A percentile compares a stretch with the other conserved stretches of the same genome.
phyloP scores from a whole-genome alignment of 1,284 basidiomycete genomes.

The Wolfiporia cocos region DNA sequence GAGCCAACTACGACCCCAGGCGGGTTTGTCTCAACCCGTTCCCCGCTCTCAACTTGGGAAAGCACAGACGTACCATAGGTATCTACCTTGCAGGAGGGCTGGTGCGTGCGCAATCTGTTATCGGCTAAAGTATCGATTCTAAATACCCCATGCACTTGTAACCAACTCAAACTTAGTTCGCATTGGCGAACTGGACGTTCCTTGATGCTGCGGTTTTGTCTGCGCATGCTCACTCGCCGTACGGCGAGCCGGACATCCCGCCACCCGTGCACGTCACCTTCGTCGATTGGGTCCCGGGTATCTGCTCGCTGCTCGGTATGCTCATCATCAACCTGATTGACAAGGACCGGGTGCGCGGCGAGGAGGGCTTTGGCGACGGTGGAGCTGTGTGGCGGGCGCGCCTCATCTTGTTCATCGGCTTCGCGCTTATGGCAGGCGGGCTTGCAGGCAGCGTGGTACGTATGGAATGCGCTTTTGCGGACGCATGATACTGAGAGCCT shows the following conservation, averaged over 20 bases:
- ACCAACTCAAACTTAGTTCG: constrained; percentile 57
- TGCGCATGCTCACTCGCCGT: constrained; percentile 70
- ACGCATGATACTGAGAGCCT: not conserved
- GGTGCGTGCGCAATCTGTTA: constrained; percentile 42
- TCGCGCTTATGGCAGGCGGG: constrained; percentile 95
- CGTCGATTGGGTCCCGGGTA: constrained; percentile 93
- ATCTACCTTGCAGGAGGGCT: constrained; percentile 90
- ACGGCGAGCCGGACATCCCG: constrained; percentile 61
- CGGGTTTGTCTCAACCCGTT: constrained; percentile 78
- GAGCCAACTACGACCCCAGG: constrained; percentile 82
- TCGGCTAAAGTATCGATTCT: not conserved
- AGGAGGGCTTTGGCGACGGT: constrained; percentile 78
- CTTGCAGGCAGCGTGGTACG: constrained; percentile 89
- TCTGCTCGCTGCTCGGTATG: constrained; percentile 93
- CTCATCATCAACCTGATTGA: constrained; percentile 92
- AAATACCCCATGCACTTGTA: not conserved
- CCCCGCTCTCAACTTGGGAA: constrained; percentile 55
- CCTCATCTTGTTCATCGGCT: constrained; percentile 90
- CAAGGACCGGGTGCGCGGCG: constrained; percentile 84
- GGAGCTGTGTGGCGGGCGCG: constrained; percentile 88
- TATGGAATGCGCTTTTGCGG: constrained; percentile 13
- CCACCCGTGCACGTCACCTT: constrained; percentile 86
- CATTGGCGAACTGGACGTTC: constrained; percentile 93
- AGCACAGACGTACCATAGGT: constrained; percentile 74
- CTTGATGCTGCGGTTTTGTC: constrained; percentile 91